These are phyloP conservation scores for Chlorella ohadii DNA, from an alignment of 139 green algal genomes.

Conservation along the genomic window DNA sequence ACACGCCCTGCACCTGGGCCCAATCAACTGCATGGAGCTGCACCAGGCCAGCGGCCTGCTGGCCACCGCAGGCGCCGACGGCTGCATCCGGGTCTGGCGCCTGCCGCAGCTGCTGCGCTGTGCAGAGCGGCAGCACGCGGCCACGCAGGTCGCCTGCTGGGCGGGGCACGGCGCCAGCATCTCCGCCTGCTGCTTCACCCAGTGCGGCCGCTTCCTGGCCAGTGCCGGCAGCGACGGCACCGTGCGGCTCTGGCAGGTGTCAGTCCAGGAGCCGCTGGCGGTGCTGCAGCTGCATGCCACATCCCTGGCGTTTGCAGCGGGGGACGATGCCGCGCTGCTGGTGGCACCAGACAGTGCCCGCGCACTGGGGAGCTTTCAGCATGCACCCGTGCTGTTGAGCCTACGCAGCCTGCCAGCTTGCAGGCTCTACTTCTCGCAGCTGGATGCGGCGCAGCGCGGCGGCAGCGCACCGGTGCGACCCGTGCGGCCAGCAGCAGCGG, in stretches of 20 bases:
- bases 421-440: neutral
- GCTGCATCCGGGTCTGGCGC: neutral
- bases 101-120: neutral
- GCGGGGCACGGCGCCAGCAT: neutral
- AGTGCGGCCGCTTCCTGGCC: conserved; percentile 21
- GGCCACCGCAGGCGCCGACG: neutral
- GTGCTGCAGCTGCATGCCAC: neutral
- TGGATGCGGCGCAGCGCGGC: neutral
- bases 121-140: neutral
- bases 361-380: neutral
- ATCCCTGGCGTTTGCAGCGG: neutral
- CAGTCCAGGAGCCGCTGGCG: neutral
- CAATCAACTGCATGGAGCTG: conserved; percentile 1
- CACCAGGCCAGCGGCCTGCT: conserved; percentile 9
- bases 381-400: neutral
- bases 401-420: neutral
- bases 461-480: neutral
- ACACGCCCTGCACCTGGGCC: neutral
- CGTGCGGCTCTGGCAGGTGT: neutral
- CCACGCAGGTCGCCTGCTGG: neutral
- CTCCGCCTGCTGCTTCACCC: neutral
- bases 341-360: neutral
- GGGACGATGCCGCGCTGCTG: conserved; percentile 10
- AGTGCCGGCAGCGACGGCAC: neutral
- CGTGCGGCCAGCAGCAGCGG: neutral